These are phyloP conservation scores for Pythium phragmitis DNA, from an alignment of 352 stramenopile species.

Conservation along the genomic window DNA sequence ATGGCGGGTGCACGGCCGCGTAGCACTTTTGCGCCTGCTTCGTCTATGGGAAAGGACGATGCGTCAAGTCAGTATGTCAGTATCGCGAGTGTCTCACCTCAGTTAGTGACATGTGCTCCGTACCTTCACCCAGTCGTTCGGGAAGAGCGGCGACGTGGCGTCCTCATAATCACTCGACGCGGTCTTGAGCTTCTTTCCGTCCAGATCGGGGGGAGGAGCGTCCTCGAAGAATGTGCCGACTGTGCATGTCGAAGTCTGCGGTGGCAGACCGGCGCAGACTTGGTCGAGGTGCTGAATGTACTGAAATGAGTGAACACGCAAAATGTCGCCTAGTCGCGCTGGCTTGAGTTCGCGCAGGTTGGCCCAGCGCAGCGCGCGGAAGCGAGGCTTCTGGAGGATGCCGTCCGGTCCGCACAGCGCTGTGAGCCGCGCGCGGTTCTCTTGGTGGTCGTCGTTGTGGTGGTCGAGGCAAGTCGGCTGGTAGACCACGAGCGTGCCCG, in stretches of 20 bases:
- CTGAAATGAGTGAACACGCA: constrained; percentile 62
- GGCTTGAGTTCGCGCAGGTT: constrained; percentile 53
- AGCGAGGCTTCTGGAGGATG: constrained; percentile 64
- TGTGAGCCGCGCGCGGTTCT: constrained; percentile 55
- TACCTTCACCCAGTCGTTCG: constrained; percentile 52
- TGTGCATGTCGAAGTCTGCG: constrained; percentile 45
- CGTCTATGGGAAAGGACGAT: constrained; percentile 23
- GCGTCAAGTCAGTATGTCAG: constrained; percentile 2
- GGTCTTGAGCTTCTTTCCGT: constrained; percentile 5
- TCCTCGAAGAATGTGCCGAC: constrained; percentile 43
- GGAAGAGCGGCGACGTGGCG: constrained; percentile 23
- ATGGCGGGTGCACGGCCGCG: constrained; percentile 44
- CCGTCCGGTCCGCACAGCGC: constrained; percentile 58
- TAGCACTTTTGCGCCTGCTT: constrained; percentile 48
- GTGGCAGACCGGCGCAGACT: constrained; percentile 38
- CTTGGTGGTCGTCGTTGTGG: constrained; percentile 74
- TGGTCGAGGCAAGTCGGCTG: constrained; percentile 71
- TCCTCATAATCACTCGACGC: constrained; percentile 12
- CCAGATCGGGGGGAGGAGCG: background rate
- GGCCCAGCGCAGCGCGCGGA: constrained; percentile 58
- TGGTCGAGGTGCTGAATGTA: constrained; percentile 63
- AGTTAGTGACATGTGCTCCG: background rate
- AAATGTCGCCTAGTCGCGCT: constrained; percentile 51
- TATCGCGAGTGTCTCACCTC: background rate
- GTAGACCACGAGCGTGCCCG: constrained; percentile 59